Conservation (phyloP, 2,329 filamentous ascomycete genomes). For the Scytalidium lignicola region DNA sequence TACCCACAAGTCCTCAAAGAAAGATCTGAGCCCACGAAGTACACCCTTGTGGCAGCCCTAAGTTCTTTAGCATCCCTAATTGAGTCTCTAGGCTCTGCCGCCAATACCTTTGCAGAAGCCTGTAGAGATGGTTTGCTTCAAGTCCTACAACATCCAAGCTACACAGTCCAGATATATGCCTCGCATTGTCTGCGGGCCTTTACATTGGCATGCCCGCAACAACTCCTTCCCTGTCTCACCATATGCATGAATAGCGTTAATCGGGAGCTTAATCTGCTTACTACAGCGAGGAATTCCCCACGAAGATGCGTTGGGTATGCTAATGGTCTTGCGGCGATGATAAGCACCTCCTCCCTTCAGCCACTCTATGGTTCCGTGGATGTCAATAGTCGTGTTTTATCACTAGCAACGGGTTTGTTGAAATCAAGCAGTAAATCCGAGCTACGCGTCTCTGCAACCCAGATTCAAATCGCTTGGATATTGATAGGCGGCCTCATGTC, state of each 20-base stretch:
- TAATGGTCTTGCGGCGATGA: slow-evolving; percentile 81
- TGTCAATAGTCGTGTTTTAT: slow-evolving; percentile 85
- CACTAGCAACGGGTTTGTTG: slow-evolving; percentile 84
- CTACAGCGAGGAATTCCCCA: slow-evolving; percentile 69
- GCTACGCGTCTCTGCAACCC: slow-evolving; percentile 82
- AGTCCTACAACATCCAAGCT: slow-evolving; percentile 89
- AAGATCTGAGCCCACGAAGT: slow-evolving; percentile 81
- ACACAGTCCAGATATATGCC: slow-evolving; percentile 88
- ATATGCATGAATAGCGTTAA: slow-evolving; percentile 95
- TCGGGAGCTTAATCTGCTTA: slow-evolving; percentile 75
- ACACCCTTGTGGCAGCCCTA: slow-evolving; percentile 72
- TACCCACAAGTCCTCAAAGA: slow-evolving; percentile 89
- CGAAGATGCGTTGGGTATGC: slow-evolving; percentile 85
- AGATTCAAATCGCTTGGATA: slow-evolving; percentile 97
- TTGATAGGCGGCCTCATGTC: slow-evolving; percentile 96
- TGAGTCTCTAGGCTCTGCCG: slow-evolving; percentile 73
- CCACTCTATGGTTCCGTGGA: slow-evolving; percentile 94
- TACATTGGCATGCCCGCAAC: slow-evolving; percentile 85
- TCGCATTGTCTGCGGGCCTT: slow-evolving; percentile 83
- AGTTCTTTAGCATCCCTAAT: slow-evolving; percentile 77
- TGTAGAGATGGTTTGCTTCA: slow-evolving; percentile 86
- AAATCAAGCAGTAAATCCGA: slow-evolving; percentile 92
- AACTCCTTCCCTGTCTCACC: slow-evolving; percentile 83
- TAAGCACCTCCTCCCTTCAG: slow-evolving; percentile 83
- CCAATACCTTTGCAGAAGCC: slow-evolving; percentile 70